Conservation (phyloP, 306 rosid genomes). For the Dalbergia cochinchinensis region DNA sequence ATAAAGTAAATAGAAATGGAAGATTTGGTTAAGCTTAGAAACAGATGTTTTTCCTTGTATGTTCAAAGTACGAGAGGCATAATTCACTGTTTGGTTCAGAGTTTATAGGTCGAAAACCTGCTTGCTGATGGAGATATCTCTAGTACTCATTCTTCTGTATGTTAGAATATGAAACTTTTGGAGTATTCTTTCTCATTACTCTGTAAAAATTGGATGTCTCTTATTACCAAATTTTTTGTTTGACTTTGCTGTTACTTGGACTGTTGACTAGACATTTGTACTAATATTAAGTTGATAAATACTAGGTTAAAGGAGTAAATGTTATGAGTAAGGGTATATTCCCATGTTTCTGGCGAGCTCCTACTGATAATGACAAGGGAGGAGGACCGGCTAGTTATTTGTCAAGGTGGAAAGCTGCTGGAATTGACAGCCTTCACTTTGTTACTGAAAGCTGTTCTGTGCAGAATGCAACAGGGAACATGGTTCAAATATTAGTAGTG, state of each 20-base stretch:
- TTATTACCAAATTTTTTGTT: neutral
- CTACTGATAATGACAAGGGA: constrained; percentile 92
- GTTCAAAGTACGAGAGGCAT: too few relatives aligned
- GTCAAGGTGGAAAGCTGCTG: constrained; percentile 83
- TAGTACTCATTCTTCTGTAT: too few relatives aligned
- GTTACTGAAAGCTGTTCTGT: constrained; percentile 68
- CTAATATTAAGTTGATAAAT: constrained; percentile 42
- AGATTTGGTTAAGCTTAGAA: too few relatives aligned
- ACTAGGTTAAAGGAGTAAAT: constrained; percentile 75
- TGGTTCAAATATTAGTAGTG: constrained; percentile 58
- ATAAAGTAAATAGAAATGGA: too few relatives aligned
- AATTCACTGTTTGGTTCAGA: too few relatives aligned
- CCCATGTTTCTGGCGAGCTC: constrained; percentile 96
- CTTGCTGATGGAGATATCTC: neutral
- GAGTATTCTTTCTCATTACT: neutral
- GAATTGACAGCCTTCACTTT: constrained; percentile 66
- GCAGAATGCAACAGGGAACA: constrained; percentile 48
- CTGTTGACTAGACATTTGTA: constrained; percentile 23
- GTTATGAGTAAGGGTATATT: constrained; percentile 72
- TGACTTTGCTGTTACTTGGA: neutral
- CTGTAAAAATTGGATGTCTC: constrained; percentile 20
- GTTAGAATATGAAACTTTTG: neutral
- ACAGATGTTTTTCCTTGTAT: too few relatives aligned
- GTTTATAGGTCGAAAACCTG: neutral
- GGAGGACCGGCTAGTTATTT: constrained; percentile 72